Evolutionary conservation across 2,329 filamentous ascomycete species (phyloP).

Genomic region (Talaromyces islandicus): DNA sequence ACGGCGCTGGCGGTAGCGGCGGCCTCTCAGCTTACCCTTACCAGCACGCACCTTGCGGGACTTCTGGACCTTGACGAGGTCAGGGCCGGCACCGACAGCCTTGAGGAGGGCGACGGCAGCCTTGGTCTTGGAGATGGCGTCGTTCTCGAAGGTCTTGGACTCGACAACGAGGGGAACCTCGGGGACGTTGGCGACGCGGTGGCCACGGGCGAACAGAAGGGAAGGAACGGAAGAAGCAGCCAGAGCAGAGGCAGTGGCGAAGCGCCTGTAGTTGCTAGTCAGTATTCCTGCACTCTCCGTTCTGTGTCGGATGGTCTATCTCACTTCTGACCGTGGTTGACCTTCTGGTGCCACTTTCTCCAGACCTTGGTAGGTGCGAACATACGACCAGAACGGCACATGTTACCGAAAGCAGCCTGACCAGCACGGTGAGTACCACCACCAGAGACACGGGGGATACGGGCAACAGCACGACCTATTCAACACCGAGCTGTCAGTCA

Average conservation of each 20-base stretch:
- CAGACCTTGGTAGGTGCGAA: conserved; percentile 99
- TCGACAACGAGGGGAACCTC: conserved; percentile 97
- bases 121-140: conserved; percentile 79
- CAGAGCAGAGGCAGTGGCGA: conserved; percentile 94
- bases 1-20: conserved; percentile 94
- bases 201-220: conserved; percentile 92
- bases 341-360: conserved; percentile 99
- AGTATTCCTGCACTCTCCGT: background rate
- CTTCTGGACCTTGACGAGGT: conserved; percentile 91
- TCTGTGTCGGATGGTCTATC: conserved; percentile 19
- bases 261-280: conserved; percentile 54
- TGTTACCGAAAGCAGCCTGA: conserved; percentile 99
- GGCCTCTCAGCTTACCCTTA: conserved; percentile 97
- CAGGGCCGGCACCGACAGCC: conserved; percentile 80
- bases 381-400: conserved; percentile 99
- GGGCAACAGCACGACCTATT: conserved; percentile 92
- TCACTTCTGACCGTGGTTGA: conserved; percentile 97
- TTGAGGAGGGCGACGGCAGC: conserved; percentile 81
- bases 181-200: conserved; percentile 85
- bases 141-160: conserved; percentile 78
- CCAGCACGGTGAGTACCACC: conserved; percentile 99
- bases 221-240: conserved; percentile 93
- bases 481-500: conserved; percentile 13
- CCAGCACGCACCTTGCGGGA: conserved; percentile 96
- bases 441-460: conserved; percentile 99